Base-by-base conservation (phyloP, 805 yeast species). In the Wickerhamomyces subpelliculosus region DNA sequence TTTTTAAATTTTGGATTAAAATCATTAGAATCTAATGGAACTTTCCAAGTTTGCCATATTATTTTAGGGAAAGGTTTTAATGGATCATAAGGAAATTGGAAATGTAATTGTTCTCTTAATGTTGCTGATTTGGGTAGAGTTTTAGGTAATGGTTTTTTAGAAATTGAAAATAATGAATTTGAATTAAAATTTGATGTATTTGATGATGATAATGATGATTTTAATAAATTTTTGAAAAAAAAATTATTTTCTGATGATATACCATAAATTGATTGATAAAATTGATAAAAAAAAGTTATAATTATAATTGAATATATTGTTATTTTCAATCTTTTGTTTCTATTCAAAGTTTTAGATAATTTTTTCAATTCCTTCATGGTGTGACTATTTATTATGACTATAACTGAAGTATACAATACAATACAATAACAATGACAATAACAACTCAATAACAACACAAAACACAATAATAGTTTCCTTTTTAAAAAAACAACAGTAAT, bases 41-140 rank as follows among this genome's bases (percentile, higher is more conserved):
- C 78, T 61, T 88, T 90, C 96, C 97, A 90, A 1, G 96, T 80
- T 61, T 90, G 97, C 96, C 97, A 90, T 29, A 90, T 77, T 47
- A 75, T 74, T 17, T 80, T 83, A 0, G 96, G 94, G 41, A 88
- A 75, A 23, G 75, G 74, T 24, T 71, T 65, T 5, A 62, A 42
- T 24, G 78, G 65, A 43, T 82, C 81, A 61, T 89, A 90, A 0
- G 96, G 95, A 55, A 76, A 84, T 48, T 81, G 73, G 54, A 61
- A 77, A 16, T 81, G 69, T 44, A 89, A 67, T 54, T 84, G 86
- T 29, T 75, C 78, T 32, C 83, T 57, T 34, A 69, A 39, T 3
- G 58, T 34, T 7, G 54, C 38, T 20, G 42, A 23, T 2, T 27
- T 39, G 11, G 44, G 39, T 3, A 50, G 38, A 8, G 35, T 33